phyloP scores from a whole-genome alignment of 371 early-diverging fungal genomes.

The Circinella umbellata region DNA sequence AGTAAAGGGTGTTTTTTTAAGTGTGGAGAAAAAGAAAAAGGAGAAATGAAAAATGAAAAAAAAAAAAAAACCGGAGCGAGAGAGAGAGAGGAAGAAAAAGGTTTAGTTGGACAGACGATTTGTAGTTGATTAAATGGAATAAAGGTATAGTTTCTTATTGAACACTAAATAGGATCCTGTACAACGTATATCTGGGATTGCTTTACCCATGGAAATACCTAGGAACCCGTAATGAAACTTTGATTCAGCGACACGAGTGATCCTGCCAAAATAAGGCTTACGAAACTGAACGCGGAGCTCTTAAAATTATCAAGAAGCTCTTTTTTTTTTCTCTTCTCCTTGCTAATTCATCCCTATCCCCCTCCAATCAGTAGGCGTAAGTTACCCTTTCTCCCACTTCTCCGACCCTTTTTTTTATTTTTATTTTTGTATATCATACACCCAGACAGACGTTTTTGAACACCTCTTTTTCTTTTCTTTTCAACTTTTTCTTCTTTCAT shows the following conservation, averaged over 20 bases:
- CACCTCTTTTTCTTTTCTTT: constrained; percentile 14
- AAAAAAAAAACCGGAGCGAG: constrained; percentile 9
- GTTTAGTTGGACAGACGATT: too few relatives aligned
- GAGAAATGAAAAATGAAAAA: not conserved
- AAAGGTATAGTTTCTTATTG: too few relatives aligned
- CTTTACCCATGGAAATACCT: not conserved
- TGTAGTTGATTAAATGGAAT: too few relatives aligned
- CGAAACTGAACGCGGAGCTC: too few relatives aligned
- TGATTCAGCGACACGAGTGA: constrained; percentile 9
- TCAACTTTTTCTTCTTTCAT: constrained; percentile 10
- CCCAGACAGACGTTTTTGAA: too few relatives aligned
- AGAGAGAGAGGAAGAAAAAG: not conserved
- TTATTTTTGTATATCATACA: not conserved
- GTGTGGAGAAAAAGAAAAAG: not conserved
- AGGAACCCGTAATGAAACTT: not conserved
- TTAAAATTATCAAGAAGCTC: not conserved
- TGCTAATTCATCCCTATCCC: not conserved
- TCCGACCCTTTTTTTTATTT: not conserved
- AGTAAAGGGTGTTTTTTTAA: not conserved
- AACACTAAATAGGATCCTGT: constrained; percentile 3
- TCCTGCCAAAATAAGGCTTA: constrained; percentile 8
- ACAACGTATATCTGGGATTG: not conserved
- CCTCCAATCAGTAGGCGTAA: too few relatives aligned
- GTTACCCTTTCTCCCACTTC: not conserved
- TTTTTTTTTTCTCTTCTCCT: too few relatives aligned